Base-by-base conservation (phyloP, 805 yeast species). In the Wickerhamiella azyma region DNA sequence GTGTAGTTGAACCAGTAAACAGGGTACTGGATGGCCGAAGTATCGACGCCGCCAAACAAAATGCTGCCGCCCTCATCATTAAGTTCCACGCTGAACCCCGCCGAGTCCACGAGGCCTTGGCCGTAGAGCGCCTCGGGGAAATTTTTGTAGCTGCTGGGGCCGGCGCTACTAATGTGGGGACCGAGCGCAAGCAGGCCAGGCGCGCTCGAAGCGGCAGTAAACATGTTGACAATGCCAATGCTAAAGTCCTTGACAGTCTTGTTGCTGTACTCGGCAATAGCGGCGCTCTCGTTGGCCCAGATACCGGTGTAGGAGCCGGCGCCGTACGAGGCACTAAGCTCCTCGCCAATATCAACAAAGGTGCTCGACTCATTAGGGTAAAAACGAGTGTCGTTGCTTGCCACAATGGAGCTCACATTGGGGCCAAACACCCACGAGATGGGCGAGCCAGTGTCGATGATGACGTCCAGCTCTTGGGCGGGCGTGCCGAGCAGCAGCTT, bases 391-490 rank as follows among this genome's bases (percentile, higher is more conserved):
- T 53, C 51, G 45, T 58, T 49, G 18, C 26, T 38, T 2, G 37
- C 36, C 24, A 21, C 24, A 7, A 21, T 21, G 50, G 46, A 59
- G 9, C 62, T 48, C 14, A 55, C 54, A 19, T 60, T 48, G 14
- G 65, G 59, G 33, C 66, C 64, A 54, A 63, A 66, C 4, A 71
- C 66, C 76, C 76, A 71, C 32, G 71, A 54, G 48, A 70, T 73
- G 0, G 75, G 67, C 8, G 75, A 69, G 2, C 76, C 76, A 3
- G 76, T 69, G 53, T 72, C 77, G 38, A 72, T 53, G 26, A 67
- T 59, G 3, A 71, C 69, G 13, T 63, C 62, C 13, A 71, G 48
- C 26, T 59, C 56, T 50, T 70, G 74, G 6, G 62, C 55, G 5
- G 74, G 74, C 2, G 66, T 62, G 13, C 77, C 77, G 16, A 71